Conservation (phyloP, 805 yeast species). For the Yarrowia divulgata region DNA sequence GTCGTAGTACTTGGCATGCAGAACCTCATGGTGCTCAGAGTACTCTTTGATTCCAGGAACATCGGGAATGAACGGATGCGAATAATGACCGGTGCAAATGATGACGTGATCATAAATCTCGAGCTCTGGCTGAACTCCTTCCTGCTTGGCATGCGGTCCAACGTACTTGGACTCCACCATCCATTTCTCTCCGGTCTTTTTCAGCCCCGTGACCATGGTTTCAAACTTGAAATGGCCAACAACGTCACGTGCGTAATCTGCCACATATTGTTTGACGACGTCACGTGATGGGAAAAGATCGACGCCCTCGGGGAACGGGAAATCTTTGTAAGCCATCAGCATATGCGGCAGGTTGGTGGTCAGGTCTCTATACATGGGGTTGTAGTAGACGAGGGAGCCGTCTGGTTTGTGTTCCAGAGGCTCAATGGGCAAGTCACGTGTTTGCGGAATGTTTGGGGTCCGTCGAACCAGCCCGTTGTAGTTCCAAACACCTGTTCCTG, state of each 20-base stretch:
- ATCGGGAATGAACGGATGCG: conserved; percentile 66
- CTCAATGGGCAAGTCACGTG: conserved; percentile 46
- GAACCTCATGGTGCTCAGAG: conserved; percentile 56
- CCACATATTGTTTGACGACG: conserved; percentile 68
- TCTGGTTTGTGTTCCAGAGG: conserved; percentile 42
- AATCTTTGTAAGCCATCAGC: conserved; percentile 69
- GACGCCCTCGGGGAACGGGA: conserved; percentile 57
- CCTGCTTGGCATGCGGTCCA: conserved; percentile 21
- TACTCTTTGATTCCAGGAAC: conserved; percentile 62
- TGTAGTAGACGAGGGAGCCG: conserved; percentile 53
- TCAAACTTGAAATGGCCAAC: conserved; percentile 55
- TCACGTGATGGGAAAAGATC: conserved; percentile 65
- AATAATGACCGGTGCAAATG: conserved; percentile 69
- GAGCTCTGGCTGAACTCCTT: conserved; percentile 5
- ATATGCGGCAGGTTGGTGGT: conserved; percentile 73
- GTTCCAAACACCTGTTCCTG: conserved; percentile 86
- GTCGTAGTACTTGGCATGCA: conserved; percentile 66
- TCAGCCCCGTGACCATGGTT: conserved; percentile 58
- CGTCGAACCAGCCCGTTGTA: conserved; percentile 51
- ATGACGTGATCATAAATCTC: conserved; percentile 64
- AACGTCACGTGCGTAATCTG: conserved; percentile 59
- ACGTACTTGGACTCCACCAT: conserved; percentile 51
- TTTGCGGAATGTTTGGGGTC: conserved; percentile 49
- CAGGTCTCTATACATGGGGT: conserved; percentile 68
- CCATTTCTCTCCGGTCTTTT: conserved; percentile 54